Base-by-base conservation (phyloP, 345 rosid genomes). In the Combretum micranthum region DNA sequence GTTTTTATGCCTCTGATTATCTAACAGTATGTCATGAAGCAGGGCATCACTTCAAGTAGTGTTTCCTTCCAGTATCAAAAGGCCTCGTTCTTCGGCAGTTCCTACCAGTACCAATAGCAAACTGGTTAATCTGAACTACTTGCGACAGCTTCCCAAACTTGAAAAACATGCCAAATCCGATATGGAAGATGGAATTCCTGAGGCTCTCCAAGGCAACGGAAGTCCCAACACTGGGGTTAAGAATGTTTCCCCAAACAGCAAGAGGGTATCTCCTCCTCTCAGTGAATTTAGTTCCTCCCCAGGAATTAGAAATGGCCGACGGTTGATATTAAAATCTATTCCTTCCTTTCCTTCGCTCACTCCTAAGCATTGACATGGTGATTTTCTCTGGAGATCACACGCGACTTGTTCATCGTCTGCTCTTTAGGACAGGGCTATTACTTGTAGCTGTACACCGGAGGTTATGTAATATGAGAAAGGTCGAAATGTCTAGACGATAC, bases 271-370 rank as follows among this genome's bases (percentile, higher is more conserved):
- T 73, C 95, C 91, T 20, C 94, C 92, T 17, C 76, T 77, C 17
- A 53, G 54, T 13, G 73, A 71, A 58, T 64, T 81, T 11, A 82
- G 86, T 22, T 74, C 83, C 37, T 77, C 84, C 57, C 81, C 90
- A 2, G 80, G 77, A 42, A 76, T 52, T 21, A 64, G 79, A 74
- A 77, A 81, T 21, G 88, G 96, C 60, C 76, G 96, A 72, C 88
- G 81, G 74, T 68, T 91, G 83, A 88, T 91, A 64, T 64, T 91
- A 59, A 84, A 83, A 57, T 91, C 96, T 21, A 85, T 91, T 67
- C 96, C 98, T 44, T 79, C 98, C 4, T 91, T 91, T 71, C 98
- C 98, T 61, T 87, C 96, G 21, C 94, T 90, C 67, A 87, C 88
- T 69, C 91, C 85, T 44, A 81, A 79, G 62, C 90, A 85, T 63